phyloP scores from a whole-genome alignment of 2,329 filamentous ascomycete species.

The Xylariaceae sp. region DNA sequence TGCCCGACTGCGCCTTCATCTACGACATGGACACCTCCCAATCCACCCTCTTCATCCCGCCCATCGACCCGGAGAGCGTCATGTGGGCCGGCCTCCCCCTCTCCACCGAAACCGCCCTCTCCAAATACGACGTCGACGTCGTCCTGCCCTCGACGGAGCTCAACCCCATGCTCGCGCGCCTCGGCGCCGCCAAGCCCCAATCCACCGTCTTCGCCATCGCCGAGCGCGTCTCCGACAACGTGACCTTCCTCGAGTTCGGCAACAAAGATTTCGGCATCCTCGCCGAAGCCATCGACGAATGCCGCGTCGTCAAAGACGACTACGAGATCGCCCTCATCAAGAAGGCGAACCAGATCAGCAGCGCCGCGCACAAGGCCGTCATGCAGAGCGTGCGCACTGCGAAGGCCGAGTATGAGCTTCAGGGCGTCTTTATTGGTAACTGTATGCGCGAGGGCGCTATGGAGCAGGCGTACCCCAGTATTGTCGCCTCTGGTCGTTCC shows the following conservation, averaged over 20 bases:
- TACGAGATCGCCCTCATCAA: conserved; percentile 69
- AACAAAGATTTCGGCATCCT: conserved; percentile 53
- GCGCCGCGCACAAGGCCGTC: conserved; percentile 60
- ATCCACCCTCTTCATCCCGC: conserved; percentile 85
- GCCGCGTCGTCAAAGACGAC: conserved; percentile 66
- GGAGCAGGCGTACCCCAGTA: conserved; percentile 82
- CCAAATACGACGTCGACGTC: conserved; percentile 74
- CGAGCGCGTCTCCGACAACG: conserved; percentile 66
- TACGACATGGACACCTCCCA: conserved; percentile 72
- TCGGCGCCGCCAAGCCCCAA: conserved; percentile 38
- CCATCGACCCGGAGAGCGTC: conserved; percentile 78
- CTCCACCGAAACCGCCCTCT: conserved; percentile 66
- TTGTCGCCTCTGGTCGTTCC: conserved; percentile 73
- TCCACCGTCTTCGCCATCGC: conserved; percentile 69
- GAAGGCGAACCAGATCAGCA: conserved; percentile 66
- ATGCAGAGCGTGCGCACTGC: conserved; percentile 57
- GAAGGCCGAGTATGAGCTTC: conserved; percentile 74
- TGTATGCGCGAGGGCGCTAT: conserved; percentile 71
- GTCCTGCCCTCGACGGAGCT: conserved; percentile 69
- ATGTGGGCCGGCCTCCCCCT: conserved; percentile 91
- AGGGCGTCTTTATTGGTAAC: conserved; percentile 71
- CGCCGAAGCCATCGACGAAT: conserved; percentile 61
- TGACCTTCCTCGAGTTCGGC: conserved; percentile 67
- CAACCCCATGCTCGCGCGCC: conserved; percentile 61
- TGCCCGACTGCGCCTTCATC: conserved; percentile 73